These are phyloP conservation scores for Fomitopsis palustris DNA, from an alignment of 1,284 basidiomycete species.

Conservation along the genomic window DNA sequence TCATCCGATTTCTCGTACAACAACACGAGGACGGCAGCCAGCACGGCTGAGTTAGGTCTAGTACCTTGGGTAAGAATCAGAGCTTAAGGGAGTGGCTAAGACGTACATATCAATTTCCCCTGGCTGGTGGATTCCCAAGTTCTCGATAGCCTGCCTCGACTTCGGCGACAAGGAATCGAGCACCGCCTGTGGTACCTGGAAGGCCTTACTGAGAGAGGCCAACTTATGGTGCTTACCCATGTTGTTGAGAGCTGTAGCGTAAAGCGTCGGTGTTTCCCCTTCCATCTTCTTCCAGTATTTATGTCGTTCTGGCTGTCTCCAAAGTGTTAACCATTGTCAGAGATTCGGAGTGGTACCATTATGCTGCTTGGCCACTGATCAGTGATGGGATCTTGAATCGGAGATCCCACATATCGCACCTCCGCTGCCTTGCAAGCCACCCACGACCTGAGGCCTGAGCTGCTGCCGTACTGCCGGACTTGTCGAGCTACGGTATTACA, in stretches of 20 bases:
- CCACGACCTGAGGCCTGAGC: too few relatives aligned
- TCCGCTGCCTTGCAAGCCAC: neutral
- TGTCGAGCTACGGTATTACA: too few relatives aligned
- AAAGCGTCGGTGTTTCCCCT: neutral
- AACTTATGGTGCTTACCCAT: neutral
- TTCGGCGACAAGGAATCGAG: conserved; percentile 16
- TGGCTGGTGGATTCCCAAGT: conserved; percentile 36
- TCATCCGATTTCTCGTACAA: conserved; percentile 66
- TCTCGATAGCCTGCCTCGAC: conserved; percentile 27
- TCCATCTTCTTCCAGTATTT: neutral
- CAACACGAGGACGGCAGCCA: conserved; percentile 76
- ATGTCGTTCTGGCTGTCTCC: neutral
- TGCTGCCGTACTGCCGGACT: too few relatives aligned
- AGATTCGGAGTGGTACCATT: neutral
- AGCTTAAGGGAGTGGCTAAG: neutral
- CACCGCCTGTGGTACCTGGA: conserved; percentile 9
- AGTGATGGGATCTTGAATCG: neutral
- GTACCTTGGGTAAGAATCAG: conserved; percentile 4
- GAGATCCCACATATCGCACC: neutral
- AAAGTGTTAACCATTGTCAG: neutral
- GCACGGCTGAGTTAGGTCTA: conserved; percentile 47
- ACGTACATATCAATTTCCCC: conserved; percentile 53
- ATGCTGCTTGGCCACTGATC: neutral
- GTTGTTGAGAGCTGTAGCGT: neutral
- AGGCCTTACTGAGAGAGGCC: conserved; percentile 6